These are phyloP conservation scores for Trichoderma hamatum DNA, from an alignment of 2,329 filamentous ascomycete species.

Conservation along the genomic window DNA sequence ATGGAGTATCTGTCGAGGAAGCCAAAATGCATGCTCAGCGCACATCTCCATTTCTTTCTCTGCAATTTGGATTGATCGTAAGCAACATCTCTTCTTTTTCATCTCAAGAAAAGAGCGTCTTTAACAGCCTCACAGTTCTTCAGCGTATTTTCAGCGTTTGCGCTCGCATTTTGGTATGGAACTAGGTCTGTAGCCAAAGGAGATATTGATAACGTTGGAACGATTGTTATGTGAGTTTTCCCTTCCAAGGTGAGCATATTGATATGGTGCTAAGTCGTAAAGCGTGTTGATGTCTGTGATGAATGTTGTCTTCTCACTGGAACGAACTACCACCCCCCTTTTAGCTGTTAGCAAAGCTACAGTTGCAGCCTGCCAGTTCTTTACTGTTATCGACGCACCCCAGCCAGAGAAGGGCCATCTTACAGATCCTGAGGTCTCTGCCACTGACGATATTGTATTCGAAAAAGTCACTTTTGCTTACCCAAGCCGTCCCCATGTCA, in stretches of 20 bases:
- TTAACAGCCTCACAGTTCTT: conserved; percentile 50
- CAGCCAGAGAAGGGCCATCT: conserved; percentile 42
- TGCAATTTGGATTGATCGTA: conserved; percentile 57
- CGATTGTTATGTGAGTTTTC: conserved; percentile 56
- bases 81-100: conserved; percentile 17
- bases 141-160: conserved; percentile 55
- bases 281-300: conserved; percentile 61
- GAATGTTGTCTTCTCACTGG: conserved; percentile 59
- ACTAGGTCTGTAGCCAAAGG: conserved; percentile 53
- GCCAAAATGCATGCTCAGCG: conserved; percentile 53
- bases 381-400: conserved; percentile 56
- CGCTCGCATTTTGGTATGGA: conserved; percentile 66
- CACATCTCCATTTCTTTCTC: conserved; percentile 54
- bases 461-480: conserved; percentile 72
- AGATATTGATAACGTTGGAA: conserved; percentile 52
- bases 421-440: conserved; percentile 43
- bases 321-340: conserved; percentile 60
- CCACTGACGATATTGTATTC: conserved; percentile 51
- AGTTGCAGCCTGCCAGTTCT: conserved; percentile 61
- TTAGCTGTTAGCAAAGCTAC: conserved; percentile 61
- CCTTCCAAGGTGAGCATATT: not conserved
- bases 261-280: conserved; percentile 21
- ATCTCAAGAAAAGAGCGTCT: not conserved
- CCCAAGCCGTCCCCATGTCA: conserved; percentile 65
- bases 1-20: conserved; percentile 58